These are phyloP conservation scores for Exophiala spinifera DNA, from an alignment of 2,329 filamentous ascomycete genomes.

Conservation along the genomic window DNA sequence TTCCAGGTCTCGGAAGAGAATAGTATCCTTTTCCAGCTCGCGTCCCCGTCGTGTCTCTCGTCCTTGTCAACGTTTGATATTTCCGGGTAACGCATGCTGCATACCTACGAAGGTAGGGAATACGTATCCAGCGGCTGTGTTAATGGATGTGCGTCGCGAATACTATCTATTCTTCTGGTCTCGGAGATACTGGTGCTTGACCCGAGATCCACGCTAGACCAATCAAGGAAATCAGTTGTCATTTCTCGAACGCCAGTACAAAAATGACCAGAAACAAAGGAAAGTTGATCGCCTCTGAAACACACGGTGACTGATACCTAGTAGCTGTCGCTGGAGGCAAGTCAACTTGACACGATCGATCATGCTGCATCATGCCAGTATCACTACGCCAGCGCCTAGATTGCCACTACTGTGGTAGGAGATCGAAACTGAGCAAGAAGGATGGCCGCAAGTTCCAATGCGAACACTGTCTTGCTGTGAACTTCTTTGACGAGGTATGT, in stretches of 20 bases:
- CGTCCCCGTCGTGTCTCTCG: no score
- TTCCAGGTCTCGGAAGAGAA: no score
- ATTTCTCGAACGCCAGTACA: background rate
- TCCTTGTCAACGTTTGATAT: no score
- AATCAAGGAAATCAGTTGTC: slow-evolving; percentile 5
- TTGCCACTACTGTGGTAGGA: slow-evolving; percentile 80
- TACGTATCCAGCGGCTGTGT: no score
- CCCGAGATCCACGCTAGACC: slow-evolving; percentile 4
- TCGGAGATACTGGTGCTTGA: background rate
- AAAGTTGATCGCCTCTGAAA: no score
- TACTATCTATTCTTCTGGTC: slow-evolving; percentile 1
- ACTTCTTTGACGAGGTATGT: slow-evolving; percentile 80
- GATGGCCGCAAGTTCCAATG: slow-evolving; percentile 67
- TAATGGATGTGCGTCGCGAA: background rate
- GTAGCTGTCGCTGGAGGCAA: no score
- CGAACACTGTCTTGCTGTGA: slow-evolving; percentile 75
- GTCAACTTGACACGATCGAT: background rate
- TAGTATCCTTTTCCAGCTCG: no score
- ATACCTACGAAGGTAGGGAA: no score
- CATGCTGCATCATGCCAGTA: slow-evolving; percentile 37
- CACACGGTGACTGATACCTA: no score
- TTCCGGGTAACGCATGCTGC: no score
- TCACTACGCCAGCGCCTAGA: slow-evolving; percentile 50
- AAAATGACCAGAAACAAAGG: no score
- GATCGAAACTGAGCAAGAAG: slow-evolving; percentile 42